Conservation (phyloP, 2,329 filamentous ascomycete genomes). For the Ceratocystis albifundus region DNA sequence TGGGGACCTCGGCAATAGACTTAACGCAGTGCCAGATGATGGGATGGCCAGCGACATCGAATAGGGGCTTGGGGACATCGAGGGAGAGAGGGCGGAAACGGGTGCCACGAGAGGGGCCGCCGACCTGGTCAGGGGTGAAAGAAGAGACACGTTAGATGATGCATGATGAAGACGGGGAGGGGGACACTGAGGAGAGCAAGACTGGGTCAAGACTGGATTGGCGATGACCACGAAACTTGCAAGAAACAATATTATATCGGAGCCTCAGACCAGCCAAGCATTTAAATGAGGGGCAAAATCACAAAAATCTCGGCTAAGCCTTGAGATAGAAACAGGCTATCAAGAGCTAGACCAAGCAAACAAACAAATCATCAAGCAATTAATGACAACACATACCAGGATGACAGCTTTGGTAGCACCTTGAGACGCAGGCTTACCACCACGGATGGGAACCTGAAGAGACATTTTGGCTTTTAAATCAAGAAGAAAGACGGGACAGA, state of each 20-base stretch:
- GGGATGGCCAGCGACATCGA: conserved; percentile 94
- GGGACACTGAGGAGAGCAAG: neutral
- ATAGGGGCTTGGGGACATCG: conserved; percentile 95
- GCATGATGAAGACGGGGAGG: conserved; percentile 21
- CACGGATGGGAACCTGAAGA: conserved; percentile 41
- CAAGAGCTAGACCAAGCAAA: neutral
- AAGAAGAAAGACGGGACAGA: conserved; percentile 8
- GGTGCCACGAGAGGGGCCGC: conserved; percentile 88
- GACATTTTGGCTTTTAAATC: conserved; percentile 12
- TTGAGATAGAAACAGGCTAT: too few species aligned
- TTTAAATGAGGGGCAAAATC: conserved; percentile 7
- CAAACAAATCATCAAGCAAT: neutral
- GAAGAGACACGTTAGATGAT: conserved; percentile 29
- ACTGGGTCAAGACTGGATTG: neutral
- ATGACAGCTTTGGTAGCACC: conserved; percentile 76
- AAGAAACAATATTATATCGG: neutral
- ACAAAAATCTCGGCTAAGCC: neutral
- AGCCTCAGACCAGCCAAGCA: neutral
- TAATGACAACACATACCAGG: conserved; percentile 46
- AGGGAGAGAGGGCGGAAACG: conserved; percentile 90
- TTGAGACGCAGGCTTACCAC: conserved; percentile 37
- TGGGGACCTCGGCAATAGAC: conserved; percentile 78
- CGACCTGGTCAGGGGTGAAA: conserved; percentile 50
- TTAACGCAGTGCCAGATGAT: conserved; percentile 97
- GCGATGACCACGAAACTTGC: neutral